Conservation (phyloP, 225 moss, liverwort and hornwort genomes). For the Antitrichia curtipendula region DNA sequence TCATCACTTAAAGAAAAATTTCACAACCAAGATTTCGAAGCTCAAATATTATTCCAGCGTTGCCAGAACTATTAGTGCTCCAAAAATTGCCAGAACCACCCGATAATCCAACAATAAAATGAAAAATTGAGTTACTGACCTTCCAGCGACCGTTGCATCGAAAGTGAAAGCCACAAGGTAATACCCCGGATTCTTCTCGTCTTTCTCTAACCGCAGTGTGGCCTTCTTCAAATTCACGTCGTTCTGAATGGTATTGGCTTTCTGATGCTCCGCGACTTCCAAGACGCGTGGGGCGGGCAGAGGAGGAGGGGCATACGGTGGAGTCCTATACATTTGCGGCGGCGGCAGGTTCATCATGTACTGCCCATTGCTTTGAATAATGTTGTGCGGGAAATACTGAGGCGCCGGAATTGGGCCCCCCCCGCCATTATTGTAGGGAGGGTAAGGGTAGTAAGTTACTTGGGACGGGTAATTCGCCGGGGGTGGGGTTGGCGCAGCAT, state of each 20-base stretch:
- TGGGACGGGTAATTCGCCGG: constrained; percentile 28
- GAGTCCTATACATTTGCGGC: constrained; percentile 35
- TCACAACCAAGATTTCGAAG: not conserved
- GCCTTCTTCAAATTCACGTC: constrained; percentile 92
- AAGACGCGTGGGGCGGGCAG: not conserved
- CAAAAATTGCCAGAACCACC: not conserved
- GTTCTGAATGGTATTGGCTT: constrained; percentile 79
- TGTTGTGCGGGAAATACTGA: constrained; percentile 41
- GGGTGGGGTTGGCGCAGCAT: constrained; percentile 15
- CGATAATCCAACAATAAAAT: not conserved
- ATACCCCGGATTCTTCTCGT: constrained; percentile 75
- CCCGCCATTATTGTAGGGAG: constrained; percentile 45
- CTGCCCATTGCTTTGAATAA: constrained; percentile 60
- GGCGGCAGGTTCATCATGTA: constrained; percentile 62
- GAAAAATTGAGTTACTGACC: constrained; percentile 20
- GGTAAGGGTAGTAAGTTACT: constrained; percentile 22
- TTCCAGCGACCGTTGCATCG: constrained; percentile 81
- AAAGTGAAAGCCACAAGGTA: constrained; percentile 89
- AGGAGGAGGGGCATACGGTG: constrained; percentile 26
- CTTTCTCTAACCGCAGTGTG: constrained; percentile 69
- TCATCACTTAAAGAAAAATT: not conserved
- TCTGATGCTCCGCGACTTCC: constrained; percentile 61
- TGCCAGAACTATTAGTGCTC: not conserved
- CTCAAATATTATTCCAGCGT: not conserved
- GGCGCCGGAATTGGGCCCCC: constrained; percentile 26